phyloP scores from a whole-genome alignment of 2,329 filamentous ascomycete species.

The Colletotrichum melonis region DNA sequence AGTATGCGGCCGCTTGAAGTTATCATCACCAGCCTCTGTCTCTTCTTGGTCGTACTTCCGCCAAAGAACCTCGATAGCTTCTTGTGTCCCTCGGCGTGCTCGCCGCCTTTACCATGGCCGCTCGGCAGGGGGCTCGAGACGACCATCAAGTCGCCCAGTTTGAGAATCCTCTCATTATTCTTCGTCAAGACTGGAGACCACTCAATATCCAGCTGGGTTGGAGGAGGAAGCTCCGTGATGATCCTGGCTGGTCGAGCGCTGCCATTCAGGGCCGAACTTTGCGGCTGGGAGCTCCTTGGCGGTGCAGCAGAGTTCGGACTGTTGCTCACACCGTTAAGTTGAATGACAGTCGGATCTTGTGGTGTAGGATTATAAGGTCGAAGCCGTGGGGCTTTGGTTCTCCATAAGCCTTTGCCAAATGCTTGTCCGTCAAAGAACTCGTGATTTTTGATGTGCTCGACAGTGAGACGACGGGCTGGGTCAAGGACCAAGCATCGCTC shows the following conservation, averaged over 20 bases:
- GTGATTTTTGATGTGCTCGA: conserved; percentile 97
- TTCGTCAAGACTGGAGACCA: conserved; percentile 96
- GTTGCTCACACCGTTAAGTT: conserved; percentile 70
- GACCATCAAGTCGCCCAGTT: conserved; percentile 91
- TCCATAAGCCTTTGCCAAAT: conserved; percentile 90
- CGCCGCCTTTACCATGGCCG: conserved; percentile 77
- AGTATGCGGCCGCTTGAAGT: conserved; percentile 92
- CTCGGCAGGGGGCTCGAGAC: conserved; percentile 81
- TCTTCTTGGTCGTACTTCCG: conserved; percentile 89
- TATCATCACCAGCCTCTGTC: conserved; percentile 92
- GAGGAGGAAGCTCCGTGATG: conserved; percentile 96
- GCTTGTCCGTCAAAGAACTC: conserved; percentile 90
- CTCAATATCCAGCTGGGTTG: conserved; percentile 95
- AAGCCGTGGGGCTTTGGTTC: conserved; percentile 86
- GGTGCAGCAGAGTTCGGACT: conserved; percentile 43
- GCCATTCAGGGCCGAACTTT: conserved; percentile 55
- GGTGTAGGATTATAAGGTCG: conserved; percentile 84
- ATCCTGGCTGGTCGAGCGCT: conserved; percentile 77
- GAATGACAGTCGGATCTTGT: conserved; percentile 79
- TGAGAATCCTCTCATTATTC: conserved; percentile 93
- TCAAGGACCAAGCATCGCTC: conserved; percentile 92
- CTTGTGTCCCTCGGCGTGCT: conserved; percentile 76
- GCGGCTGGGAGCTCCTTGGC: conserved; percentile 48
- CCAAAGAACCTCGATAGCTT: conserved; percentile 96
- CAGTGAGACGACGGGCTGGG: conserved; percentile 82